Percentiles rank a stretch among this genome's conserved stretches.
These are phyloP conservation scores for Podila minutissima DNA, from an alignment of 192 early-diverging fungal genomes.

Conservation along the genomic window DNA sequence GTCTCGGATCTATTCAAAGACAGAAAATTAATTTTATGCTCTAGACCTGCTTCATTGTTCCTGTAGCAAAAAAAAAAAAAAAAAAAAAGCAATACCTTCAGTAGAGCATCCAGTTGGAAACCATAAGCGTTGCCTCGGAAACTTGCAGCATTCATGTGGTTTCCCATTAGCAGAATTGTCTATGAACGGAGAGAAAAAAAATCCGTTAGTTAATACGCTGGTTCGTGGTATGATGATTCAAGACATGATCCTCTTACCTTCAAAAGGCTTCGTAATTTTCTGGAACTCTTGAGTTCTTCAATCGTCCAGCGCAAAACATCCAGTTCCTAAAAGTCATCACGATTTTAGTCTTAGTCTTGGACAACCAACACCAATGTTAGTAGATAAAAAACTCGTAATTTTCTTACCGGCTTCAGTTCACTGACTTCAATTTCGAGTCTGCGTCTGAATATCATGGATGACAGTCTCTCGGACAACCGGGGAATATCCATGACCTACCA, in stretches of 20 bases:
- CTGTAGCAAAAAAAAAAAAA: too few relatives aligned
- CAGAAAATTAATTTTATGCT: neutral
- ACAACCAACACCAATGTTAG: too few relatives aligned
- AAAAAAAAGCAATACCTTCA: constrained; percentile 51
- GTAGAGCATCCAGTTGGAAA: constrained; percentile 62
- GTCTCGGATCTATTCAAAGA: constrained; percentile 56
- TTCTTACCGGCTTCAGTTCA: constrained; percentile 56
- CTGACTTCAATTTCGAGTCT: constrained; percentile 59
- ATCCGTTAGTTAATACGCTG: neutral
- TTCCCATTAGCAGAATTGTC: constrained; percentile 65
- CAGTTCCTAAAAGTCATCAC: constrained; percentile 46
- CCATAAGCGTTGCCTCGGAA: constrained; percentile 68
- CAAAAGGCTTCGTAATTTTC: constrained; percentile 55
- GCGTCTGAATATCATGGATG: constrained; percentile 64
- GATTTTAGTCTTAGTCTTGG: too few relatives aligned
- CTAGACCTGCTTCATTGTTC: too few relatives aligned
- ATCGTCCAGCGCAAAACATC: constrained; percentile 57
- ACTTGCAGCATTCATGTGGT: constrained; percentile 62
- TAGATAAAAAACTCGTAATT: neutral
- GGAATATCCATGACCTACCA: constrained; percentile 62
- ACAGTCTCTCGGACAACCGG: constrained; percentile 59
- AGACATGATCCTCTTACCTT: constrained; percentile 48
- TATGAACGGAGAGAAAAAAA: constrained; percentile 9
- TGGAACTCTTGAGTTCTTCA: constrained; percentile 54
- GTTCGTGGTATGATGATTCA: neutral